Evolutionary conservation across 2,329 filamentous ascomycete species (phyloP), one percentile per base, ranked within the genome.

Genomic region (Stemphylium beticola): DNA sequence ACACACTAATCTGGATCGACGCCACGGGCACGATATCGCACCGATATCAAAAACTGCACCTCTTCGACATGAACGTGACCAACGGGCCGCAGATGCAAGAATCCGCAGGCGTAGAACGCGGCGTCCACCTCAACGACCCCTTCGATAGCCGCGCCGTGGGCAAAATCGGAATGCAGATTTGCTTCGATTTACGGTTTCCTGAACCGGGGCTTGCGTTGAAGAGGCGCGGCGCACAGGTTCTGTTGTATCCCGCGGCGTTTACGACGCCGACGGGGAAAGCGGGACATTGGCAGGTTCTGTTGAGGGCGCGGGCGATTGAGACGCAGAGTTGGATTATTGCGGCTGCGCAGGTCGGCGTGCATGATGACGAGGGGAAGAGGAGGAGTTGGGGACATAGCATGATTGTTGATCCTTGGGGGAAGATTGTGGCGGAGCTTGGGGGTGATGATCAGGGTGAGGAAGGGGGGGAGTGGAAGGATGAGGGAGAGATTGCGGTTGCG

Each of bases 241-340:
- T 97, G 44, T 86, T 91, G 0, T 97, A 93, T 70, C 93, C 93
- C 0, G 93, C 90, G 5, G 93, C 93, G 4, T 98, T 97, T 71
- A 96, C 93, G 0, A 83, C 96, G 0, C 86, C 89, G 1, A 97
- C 93, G 0, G 93, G 93, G 0, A 82, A 81, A 52, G 90, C 90
- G 1, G 65, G 65, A 5, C 93, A 97, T 76, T 98, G 93, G 93
- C 87, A 92, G 68, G 81, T 85, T 2, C 78, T 98, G 5, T 79
- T 97, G 12, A 82, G 90, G 24, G 87, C 91, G 3, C 82, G 93
- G 41, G 93, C 93, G 9, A 91, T 97, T 56, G 93, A 97, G 80
- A 92, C 89, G 15, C 90, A 97, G 77, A 86, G 87, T 50, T 98
- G 91, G 79, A 87, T 97, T 2, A 79, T 97, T 57, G 93, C 93